Base-by-base conservation (phyloP, 75 land plant species). In the Chamaecyparis obtusa region DNA sequence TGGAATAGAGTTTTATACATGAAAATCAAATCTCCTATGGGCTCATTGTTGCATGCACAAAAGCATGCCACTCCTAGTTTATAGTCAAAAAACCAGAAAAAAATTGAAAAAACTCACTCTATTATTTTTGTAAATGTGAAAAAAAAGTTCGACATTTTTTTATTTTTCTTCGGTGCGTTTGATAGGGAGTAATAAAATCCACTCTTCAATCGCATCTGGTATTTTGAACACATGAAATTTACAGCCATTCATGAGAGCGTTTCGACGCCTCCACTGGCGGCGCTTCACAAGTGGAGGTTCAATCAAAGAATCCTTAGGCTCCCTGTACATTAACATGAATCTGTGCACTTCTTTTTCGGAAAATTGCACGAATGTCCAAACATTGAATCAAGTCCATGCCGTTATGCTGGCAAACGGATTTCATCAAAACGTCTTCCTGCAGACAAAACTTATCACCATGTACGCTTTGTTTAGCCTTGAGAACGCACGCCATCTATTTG, bases 401-500 rank as follows among this genome's bases (percentile, higher is more conserved):
- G 89, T 92, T 27, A 91, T 95, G 49, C 94, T 95, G 67, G 32
- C 51, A 14, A 77, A 30, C 36, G 86, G 93, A 43, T 86, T 93
- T 41, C 91, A 88, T 19, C 69, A 54, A 64, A 90, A 88, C 55
- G 79, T 49, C 9, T 91, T 83, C 33, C 32, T 95, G 82, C 88
- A 88, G 15, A 89, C 94, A 21, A 95, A 94, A 90, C 91, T 95
- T 16, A 49, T 90, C 1, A 86, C 91, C 14, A 24, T 95, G 37
- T 94, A 95, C 55, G 90, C 93, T 15, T 10, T 83, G 16, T 85
- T 15, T 74, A 91, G 92, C 77, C 60, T 41, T 1, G 91, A 90
- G 27, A 39, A 86, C 0, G 96, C 96, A 39, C 94, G 90, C 86
- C 85, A 83, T 54, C n/a, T 93, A 89, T 95, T 95, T 72, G 96